Conservation (phyloP, 176 grass and related monocot species). For the Triticum dicoccoides region DNA sequence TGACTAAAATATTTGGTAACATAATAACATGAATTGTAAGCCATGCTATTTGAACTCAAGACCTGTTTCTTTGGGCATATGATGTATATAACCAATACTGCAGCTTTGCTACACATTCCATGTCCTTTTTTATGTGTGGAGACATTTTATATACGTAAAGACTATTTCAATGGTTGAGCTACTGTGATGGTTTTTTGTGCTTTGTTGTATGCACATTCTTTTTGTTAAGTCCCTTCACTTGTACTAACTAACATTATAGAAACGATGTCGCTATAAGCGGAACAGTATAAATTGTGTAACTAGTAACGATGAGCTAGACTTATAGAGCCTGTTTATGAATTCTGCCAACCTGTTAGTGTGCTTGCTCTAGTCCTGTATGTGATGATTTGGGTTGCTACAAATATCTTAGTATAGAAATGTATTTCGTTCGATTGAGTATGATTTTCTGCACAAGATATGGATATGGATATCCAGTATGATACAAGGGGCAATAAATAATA, state of each 20-base stretch:
- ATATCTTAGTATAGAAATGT: not conserved
- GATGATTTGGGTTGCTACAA: not conserved
- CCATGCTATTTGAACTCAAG: not conserved
- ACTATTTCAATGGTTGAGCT: not conserved
- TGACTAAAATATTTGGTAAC: not conserved
- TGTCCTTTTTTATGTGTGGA: not conserved
- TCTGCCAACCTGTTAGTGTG: not conserved
- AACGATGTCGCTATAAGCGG: not conserved
- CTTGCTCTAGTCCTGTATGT: not conserved
- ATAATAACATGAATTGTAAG: not conserved
- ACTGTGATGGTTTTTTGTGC: not conserved
- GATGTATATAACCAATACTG: not conserved
- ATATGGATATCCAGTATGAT: not conserved
- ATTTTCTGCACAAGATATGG: not conserved
- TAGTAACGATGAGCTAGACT: not conserved
- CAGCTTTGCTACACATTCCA: not conserved
- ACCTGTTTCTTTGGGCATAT: not conserved
- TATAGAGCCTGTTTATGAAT: not conserved
- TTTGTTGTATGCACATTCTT: not conserved
- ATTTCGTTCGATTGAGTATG: not conserved
- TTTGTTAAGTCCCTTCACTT: not conserved
- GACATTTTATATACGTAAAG: not conserved
- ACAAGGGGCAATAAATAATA: not conserved
- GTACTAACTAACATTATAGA: not conserved
- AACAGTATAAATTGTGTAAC: not conserved